These are phyloP conservation scores for Pistacia vera DNA, from an alignment of 345 rosid genomes.

Conservation along the genomic window DNA sequence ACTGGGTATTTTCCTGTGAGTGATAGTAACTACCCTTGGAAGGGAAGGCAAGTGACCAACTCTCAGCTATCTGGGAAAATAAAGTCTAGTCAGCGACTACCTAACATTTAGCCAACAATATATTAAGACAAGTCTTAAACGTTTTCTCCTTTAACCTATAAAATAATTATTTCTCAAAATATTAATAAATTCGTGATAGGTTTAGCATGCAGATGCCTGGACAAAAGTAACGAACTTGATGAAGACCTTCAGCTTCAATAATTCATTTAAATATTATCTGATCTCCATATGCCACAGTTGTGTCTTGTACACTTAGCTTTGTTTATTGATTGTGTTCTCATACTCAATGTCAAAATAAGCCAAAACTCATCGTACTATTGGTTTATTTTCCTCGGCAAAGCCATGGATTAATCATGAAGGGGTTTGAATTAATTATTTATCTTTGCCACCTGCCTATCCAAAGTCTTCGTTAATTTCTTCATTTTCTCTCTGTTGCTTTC, in stretches of 20 bases:
- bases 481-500: background rate
- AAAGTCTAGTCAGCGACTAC: conserved; percentile 22
- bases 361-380: background rate
- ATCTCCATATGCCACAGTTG: background rate
- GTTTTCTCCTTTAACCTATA: background rate
- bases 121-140: conserved; percentile 18
- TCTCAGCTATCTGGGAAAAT: conserved; percentile 3
- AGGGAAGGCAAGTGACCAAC: conserved; percentile 19
- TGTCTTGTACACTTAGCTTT: background rate
- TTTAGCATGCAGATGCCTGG: background rate
- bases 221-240: background rate
- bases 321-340: too few species aligned
- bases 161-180: background rate
- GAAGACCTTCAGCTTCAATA: background rate
- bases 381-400: background rate
- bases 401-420: too few species aligned
- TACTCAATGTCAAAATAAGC: background rate
- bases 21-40: background rate
- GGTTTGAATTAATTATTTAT: too few species aligned
- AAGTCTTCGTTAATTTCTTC: background rate
- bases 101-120: conserved; percentile 23
- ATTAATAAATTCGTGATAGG: background rate
- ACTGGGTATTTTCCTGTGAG: background rate
- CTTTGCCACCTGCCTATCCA: background rate
- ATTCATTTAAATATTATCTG: background rate